Conservation (phyloP, 2,329 filamentous ascomycete genomes). For the Lasiodiplodia gonubiensis region DNA sequence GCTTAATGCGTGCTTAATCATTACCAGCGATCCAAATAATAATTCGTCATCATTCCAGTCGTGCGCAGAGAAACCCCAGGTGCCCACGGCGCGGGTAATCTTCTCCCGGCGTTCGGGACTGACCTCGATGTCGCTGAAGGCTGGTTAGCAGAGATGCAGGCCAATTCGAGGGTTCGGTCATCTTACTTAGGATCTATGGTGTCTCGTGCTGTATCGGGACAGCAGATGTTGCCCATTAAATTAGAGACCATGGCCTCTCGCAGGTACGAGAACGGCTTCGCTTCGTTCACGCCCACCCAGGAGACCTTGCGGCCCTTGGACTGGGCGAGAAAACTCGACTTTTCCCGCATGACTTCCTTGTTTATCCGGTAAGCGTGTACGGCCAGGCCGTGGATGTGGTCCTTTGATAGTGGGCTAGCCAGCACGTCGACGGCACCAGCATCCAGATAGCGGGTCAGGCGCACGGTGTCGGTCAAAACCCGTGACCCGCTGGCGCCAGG, state of each 20-base stretch:
- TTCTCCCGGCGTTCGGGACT: constrained; percentile 67
- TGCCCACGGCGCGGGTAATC: constrained; percentile 72
- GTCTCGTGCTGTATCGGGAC: constrained; percentile 66
- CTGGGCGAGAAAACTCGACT: constrained; percentile 72
- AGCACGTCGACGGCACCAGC: constrained; percentile 87
- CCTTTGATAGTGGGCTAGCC: constrained; percentile 75
- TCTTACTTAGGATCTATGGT: constrained; percentile 66
- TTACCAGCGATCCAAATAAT: constrained; percentile 80
- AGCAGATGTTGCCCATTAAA: constrained; percentile 88
- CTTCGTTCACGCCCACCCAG: constrained; percentile 86
- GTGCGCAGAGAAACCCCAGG: constrained; percentile 90
- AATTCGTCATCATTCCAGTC: constrained; percentile 90
- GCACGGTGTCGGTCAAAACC: constrained; percentile 55
- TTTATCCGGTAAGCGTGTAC: constrained; percentile 84
- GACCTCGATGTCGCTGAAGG: constrained; percentile 67
- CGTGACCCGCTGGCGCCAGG: constrained; percentile 42
- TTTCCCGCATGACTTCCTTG: constrained; percentile 75
- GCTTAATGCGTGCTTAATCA: constrained; percentile 85
- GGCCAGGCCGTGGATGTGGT: constrained; percentile 75
- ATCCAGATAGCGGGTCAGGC: constrained; percentile 77
- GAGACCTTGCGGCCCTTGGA: constrained; percentile 82
- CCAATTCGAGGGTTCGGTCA: constrained; percentile 24
- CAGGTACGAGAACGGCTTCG: constrained; percentile 86
- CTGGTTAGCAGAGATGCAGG: constrained; percentile 32
- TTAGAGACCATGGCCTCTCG: constrained; percentile 92